A percentile compares a stretch with the other conserved stretches of the same genome.
Conservation (phyloP, 2,329 filamentous ascomycete genomes). For the Fusarium annulatum region DNA sequence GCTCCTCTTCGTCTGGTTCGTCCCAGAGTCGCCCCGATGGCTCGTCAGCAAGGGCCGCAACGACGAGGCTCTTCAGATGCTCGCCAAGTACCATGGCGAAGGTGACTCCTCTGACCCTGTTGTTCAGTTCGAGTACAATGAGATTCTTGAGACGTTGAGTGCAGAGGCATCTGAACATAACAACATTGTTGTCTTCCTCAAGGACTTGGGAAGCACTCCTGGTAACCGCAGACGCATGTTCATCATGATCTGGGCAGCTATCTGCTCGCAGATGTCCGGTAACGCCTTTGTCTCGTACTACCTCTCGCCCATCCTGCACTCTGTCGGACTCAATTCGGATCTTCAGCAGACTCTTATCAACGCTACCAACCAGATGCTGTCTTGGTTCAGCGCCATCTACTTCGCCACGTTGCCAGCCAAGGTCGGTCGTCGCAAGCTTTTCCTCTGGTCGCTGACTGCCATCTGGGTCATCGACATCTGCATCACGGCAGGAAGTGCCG, state of each 20-base stretch:
- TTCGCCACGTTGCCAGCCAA: background rate
- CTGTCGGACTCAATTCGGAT: background rate
- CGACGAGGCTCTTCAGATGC: background rate
- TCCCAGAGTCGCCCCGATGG: background rate
- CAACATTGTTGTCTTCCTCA: background rate
- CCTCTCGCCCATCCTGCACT: background rate
- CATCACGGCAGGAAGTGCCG: background rate
- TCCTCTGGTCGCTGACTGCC: background rate
- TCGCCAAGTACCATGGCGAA: background rate
- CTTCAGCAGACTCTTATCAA: conserved; percentile 8
- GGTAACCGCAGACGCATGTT: background rate
- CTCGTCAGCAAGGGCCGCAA: background rate
- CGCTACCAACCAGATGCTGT: background rate
- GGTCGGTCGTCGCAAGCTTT: background rate
- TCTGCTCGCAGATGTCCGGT: background rate
- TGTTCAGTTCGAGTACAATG: background rate
- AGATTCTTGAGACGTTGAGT: background rate
- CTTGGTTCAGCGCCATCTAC: conserved; percentile 1
- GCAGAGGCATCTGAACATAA: background rate
- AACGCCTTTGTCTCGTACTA: background rate
- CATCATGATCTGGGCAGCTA: background rate
- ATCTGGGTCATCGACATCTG: conserved; percentile 1
- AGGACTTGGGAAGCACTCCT: background rate
- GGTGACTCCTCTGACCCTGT: background rate
- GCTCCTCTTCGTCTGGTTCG: background rate